Conservation (phyloP, 2,329 filamentous ascomycete genomes). For the Fusarium stilboides region DNA sequence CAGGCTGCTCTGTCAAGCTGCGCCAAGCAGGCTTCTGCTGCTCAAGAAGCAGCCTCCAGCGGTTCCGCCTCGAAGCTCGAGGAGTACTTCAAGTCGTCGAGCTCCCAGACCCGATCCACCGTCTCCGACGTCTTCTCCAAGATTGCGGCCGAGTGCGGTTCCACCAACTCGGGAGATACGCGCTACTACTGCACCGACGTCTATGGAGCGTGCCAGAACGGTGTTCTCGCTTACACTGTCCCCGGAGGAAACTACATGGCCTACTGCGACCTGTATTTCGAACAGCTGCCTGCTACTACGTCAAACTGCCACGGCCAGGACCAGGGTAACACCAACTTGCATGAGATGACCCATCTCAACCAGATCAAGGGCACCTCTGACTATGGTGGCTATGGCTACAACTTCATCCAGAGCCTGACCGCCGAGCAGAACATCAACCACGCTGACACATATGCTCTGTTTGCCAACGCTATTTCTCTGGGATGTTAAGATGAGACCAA, state of each 20-base stretch:
- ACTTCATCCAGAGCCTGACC: conserved; percentile 65
- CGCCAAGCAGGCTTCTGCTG: conserved; percentile 65
- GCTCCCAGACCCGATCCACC: conserved; percentile 58
- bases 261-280: conserved; percentile 75
- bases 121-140: conserved; percentile 67
- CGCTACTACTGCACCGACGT: conserved; percentile 73
- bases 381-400: conserved; percentile 69
- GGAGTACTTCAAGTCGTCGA: conserved; percentile 76
- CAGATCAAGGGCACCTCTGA: conserved; percentile 72
- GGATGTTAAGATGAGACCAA: conserved; percentile 55
- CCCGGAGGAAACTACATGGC: conserved; percentile 69
- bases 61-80: conserved; percentile 65
- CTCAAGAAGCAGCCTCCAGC: conserved; percentile 66
- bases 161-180: conserved; percentile 63
- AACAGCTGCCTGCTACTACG: conserved; percentile 64
- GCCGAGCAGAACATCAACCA: conserved; percentile 70
- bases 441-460: conserved; percentile 67
- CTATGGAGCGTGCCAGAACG: conserved; percentile 64
- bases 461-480: conserved; percentile 46
- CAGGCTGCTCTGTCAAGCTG: conserved; percentile 69
- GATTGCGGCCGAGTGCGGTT: conserved; percentile 70
- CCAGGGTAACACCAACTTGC: conserved; percentile 74
- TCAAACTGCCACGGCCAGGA: conserved; percentile 74
- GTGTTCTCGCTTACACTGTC: conserved; percentile 74
- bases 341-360: conserved; percentile 76